Evolutionary conservation across 352 stramenopile genomes (phyloP), one percentile per base, ranked within the genome.

Genomic region (Plasmopara muralis): DNA sequence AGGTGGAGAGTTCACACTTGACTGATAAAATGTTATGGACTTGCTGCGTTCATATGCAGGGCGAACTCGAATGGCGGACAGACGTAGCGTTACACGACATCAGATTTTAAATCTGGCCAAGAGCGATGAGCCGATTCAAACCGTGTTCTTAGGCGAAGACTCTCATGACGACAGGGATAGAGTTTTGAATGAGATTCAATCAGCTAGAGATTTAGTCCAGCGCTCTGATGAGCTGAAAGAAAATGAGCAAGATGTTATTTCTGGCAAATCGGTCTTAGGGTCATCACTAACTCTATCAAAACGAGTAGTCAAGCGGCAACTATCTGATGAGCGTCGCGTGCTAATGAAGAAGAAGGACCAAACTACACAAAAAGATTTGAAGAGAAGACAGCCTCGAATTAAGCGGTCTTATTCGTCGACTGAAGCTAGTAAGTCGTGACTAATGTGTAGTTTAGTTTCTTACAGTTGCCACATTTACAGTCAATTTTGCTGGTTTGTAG

Each of bases 321-420:
- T 59, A 16, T 42, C 45, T 20, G 33, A 66, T 46, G 52, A 47
- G 14, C 39, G 62, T 14, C 37, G 37, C 13, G 51, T 49, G 3
- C 25, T 56, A 2, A 28, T 54, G 35, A 16, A 59, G 13, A 16
- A 40, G 18, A 35, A 35, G 31, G 10, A 35, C 6, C 6, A 35
- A 8, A 12, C 10, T 12, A 35, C 31, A 35, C 31, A 5, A 12
- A 8, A 35, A 2, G 2, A 12, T 35, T 2, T 5, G 31, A 12
- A 1, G 10, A 35, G 6, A 12, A 35, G 5, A 35, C 31, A 35
- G 31, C 31, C 10, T 35, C 31, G 10, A 35, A 35, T 12, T 35
- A 35, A 35, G 7, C 6, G 31, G 10, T 8, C 10, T 12, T 5
- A 12, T 35, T 12, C 5, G 31, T 35, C 31, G 7, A 35, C 6